A percentile compares a stretch with the other conserved stretches of the same genome.
Evolutionary conservation across 192 early-diverging fungal species (phyloP).

Genomic region (Lobosporangium transversale): DNA sequence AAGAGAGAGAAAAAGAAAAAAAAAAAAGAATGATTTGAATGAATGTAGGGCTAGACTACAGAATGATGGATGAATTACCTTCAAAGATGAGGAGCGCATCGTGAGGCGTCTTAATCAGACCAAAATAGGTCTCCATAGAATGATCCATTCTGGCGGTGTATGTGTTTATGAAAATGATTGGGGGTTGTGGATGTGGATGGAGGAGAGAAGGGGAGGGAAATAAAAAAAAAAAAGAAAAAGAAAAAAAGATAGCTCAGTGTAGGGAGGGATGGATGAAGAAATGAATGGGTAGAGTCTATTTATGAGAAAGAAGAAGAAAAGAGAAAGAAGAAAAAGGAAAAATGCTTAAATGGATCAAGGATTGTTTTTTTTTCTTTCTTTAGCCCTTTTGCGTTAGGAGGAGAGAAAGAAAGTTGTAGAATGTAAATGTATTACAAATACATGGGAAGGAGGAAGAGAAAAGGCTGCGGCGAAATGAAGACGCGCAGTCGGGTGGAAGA

Average conservation of each 20-base stretch:
- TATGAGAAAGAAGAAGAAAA: background rate
- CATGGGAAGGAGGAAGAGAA: too few species aligned
- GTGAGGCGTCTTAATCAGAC: slow-evolving; percentile 85
- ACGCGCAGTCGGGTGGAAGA: too few species aligned
- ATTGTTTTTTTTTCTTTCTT: too few species aligned
- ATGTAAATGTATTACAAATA: background rate
- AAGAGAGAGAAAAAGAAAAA: background rate
- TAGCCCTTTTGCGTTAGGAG: background rate
- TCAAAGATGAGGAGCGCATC: slow-evolving; percentile 92
- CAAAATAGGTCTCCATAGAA: slow-evolving; percentile 84
- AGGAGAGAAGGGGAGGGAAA: slow-evolving; percentile 2
- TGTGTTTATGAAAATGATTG: slow-evolving; percentile 11
- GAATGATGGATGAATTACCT: slow-evolving; percentile 39
- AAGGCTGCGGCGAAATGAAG: too few species aligned
- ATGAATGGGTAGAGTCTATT: background rate
- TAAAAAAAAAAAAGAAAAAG: background rate
- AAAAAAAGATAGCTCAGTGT: background rate
- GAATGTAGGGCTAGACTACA: background rate
- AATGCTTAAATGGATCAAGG: background rate
- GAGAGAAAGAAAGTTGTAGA: background rate
- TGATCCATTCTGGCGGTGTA: slow-evolving; percentile 30
- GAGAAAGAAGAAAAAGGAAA: background rate
- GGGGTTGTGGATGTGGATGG: background rate
- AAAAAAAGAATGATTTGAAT: background rate
- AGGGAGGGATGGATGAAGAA: background rate